Conservation (phyloP, 78 protist species). For the Chrysochromulina tobinii region DNA sequence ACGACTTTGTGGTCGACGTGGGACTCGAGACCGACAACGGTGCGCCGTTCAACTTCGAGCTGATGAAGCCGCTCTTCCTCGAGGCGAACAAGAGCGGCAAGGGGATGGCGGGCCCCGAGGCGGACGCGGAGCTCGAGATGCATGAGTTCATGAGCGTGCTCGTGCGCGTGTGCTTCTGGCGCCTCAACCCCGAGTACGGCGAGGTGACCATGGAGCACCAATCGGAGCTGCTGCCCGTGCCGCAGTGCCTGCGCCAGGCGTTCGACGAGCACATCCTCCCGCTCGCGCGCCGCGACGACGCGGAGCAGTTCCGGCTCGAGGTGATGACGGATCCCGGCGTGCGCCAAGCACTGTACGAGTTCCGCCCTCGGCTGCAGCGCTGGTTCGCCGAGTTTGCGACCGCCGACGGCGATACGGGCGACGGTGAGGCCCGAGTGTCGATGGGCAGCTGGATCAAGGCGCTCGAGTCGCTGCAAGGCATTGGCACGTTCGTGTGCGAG, state of each 20-base stretch:
- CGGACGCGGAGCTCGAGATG: neutral
- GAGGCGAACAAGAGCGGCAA: neutral
- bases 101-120: neutral
- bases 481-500: too few species aligned
- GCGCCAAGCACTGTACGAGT: too few species aligned
- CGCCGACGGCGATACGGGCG: too few species aligned
- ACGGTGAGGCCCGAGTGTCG: too few species aligned
- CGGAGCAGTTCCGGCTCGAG: neutral
- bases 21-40: neutral
- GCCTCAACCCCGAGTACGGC: neutral
- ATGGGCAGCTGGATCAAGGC: too few species aligned
- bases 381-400: too few species aligned
- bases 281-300: neutral
- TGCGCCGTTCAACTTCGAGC: neutral
- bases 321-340: neutral
- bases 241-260: neutral
- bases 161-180: neutral
- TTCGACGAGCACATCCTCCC: neutral
- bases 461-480: too few species aligned
- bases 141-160: neutral
- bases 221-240: neutral
- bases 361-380: too few species aligned
- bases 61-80: neutral
- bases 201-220: neutral
- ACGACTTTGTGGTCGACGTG: too few species aligned